Conservation (phyloP, 345 rosid genomes). For the Eucalyptus sp. region DNA sequence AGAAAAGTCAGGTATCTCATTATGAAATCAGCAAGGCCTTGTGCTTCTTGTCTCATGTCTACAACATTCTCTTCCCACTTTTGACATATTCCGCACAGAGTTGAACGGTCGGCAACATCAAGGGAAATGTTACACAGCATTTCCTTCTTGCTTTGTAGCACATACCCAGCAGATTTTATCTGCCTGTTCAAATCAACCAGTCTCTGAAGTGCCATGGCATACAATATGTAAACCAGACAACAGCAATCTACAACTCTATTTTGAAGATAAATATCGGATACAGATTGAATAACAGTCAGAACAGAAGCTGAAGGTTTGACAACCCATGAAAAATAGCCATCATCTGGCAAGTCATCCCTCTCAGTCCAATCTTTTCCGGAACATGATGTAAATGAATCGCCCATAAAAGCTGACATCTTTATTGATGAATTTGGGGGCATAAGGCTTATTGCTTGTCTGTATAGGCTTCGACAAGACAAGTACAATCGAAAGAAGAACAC, state of each 20-base stretch:
- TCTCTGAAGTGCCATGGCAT: conserved; percentile 65
- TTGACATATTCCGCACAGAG: conserved; percentile 12
- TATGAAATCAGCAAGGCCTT: conserved; percentile 51
- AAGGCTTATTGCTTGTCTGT: conserved; percentile 55
- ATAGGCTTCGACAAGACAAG: conserved; percentile 62
- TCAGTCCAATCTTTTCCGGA: conserved; percentile 59
- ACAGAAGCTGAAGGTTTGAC: conserved; percentile 53
- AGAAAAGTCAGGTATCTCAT: conserved; percentile 27
- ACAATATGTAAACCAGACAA: conserved; percentile 43
- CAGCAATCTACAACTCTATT: conserved; percentile 33
- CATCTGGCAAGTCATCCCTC: conserved; percentile 43
- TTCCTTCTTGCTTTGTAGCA: conserved; percentile 32
- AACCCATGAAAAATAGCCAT: conserved; percentile 77
- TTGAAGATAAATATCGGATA: conserved; percentile 31
- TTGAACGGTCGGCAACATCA: conserved; percentile 15
- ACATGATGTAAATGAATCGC: conserved; percentile 32
- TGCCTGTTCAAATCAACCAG: conserved; percentile 79
- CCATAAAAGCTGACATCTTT: conserved; percentile 39
- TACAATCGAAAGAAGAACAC: conserved; percentile 62
- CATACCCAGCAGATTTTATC: conserved; percentile 51
- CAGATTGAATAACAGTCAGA: conserved; percentile 36
- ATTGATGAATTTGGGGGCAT: conserved; percentile 46
- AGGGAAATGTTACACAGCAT: conserved; percentile 22
- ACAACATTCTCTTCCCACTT: conserved; percentile 32
- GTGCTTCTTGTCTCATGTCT: conserved; percentile 54